A percentile compares a stretch with the other conserved stretches of the same genome.
phyloP scores from a whole-genome alignment of 805 yeast species.

The Teunomyces tritomae region DNA sequence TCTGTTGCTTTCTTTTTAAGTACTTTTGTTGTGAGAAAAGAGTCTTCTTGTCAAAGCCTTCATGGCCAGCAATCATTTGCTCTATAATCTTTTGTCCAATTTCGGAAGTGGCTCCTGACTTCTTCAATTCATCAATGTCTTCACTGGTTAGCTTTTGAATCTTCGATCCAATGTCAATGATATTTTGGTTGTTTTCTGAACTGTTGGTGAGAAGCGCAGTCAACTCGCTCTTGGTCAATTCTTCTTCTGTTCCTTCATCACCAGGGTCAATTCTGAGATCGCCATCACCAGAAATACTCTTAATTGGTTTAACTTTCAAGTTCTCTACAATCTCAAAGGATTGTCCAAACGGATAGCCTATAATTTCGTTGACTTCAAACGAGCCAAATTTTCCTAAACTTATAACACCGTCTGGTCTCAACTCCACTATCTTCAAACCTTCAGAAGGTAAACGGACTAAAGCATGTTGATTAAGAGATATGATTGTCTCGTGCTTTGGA shows the following conservation, averaged over 20 bases:
- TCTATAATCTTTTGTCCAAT: slow-evolving; percentile 78
- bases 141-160: slow-evolving; percentile 71
- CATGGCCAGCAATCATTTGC: slow-evolving; percentile 79
- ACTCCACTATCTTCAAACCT: slow-evolving; percentile 67
- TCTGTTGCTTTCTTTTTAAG: slow-evolving; percentile 85
- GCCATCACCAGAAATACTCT: slow-evolving; percentile 29
- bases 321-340: slow-evolving; percentile 79
- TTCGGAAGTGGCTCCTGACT: slow-evolving; percentile 57
- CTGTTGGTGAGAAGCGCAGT: slow-evolving; percentile 39
- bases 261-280: slow-evolving; percentile 27
- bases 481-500: slow-evolving; percentile 20
- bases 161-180: slow-evolving; percentile 63
- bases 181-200: slow-evolving; percentile 63
- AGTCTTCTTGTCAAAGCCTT: slow-evolving; percentile 85
- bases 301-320: slow-evolving; percentile 48
- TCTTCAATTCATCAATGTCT: slow-evolving; percentile 84
- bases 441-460: slow-evolving; percentile 80
- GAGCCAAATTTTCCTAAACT: slow-evolving; percentile 90
- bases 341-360: slow-evolving; percentile 85
- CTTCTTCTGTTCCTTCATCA: slow-evolving; percentile 18
- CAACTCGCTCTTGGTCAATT: slow-evolving; percentile 37
- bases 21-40: slow-evolving; percentile 89
- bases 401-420: slow-evolving; percentile 58
- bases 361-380: slow-evolving; percentile 66
- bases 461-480: slow-evolving; percentile 51